These are phyloP conservation scores for Mycena rosella DNA, from an alignment of 768 basidiomycete genomes.

Conservation along the genomic window DNA sequence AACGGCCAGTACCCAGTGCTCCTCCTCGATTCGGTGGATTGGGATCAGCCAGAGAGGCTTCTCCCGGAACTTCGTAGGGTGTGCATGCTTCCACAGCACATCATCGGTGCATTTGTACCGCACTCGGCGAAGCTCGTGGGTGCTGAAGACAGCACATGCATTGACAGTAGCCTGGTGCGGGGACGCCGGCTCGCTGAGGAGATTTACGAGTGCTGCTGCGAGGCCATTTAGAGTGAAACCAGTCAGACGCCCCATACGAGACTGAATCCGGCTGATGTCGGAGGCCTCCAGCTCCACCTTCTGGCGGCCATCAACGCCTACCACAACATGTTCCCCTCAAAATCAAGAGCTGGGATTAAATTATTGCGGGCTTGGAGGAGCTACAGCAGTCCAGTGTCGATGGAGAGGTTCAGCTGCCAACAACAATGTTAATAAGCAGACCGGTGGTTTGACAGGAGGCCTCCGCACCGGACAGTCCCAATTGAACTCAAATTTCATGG, in stretches of 20 bases:
- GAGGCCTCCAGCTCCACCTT: neutral
- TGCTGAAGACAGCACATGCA: conserved; percentile 34
- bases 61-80: conserved; percentile 42
- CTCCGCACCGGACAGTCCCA: neutral
- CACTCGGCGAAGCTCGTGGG: conserved; percentile 36
- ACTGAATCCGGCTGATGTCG: conserved; percentile 19
- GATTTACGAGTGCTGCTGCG: conserved; percentile 37
- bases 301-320: neutral
- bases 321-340: neutral
- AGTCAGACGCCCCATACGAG: conserved; percentile 34
- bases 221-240: conserved; percentile 43
- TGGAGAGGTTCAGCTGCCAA: neutral
- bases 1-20: conserved; percentile 52
- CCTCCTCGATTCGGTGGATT: conserved; percentile 42
- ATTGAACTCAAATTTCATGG: neutral
- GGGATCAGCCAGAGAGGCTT: conserved; percentile 53
- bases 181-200: neutral
- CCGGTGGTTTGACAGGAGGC: neutral
- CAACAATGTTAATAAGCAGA: no score
- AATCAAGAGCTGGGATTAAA: no score
- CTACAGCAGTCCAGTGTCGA: neutral
- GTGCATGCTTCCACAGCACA: conserved; percentile 39
- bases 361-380: neutral
- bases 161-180: neutral
- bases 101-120: conserved; percentile 34